Base-by-base conservation (phyloP, 2,329 filamentous ascomycete genomes). In the Colletotrichum camelliae region DNA sequence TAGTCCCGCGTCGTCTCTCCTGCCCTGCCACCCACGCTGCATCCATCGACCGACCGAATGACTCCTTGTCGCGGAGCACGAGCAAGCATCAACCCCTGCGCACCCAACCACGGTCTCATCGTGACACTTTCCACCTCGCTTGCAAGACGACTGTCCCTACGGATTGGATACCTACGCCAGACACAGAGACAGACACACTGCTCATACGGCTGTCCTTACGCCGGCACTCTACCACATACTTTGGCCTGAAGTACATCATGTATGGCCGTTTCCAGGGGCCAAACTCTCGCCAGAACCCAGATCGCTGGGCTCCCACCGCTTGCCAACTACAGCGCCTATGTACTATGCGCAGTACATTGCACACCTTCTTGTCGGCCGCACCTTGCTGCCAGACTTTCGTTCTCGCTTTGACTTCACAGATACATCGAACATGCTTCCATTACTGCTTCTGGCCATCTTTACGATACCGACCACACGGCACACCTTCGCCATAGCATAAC, bases 381-480 rank as follows among this genome's bases (percentile, higher is more conserved):
- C 57, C 39, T 62, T 37, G 27, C 18, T 16, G 37, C 55, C 37
- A 29, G 29, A 27, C 62, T 61, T 64, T 69, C 48, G 64, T 75
- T 65, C 43, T 75, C 58, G 72, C 72, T 72, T 66, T 71, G 72
- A 71, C 72, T n/a, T 27, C 70, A 21, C 68, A 43, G 62, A 62
- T 64, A 64, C 64, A 27, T 69, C 35, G 64, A 65, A 65, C 64
- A 75, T 68, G 73, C 70, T 73, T 60, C 73, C 62, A 73, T 74
- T 58, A 35, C 70, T 43, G 24, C 58, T 65, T 73, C 43, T 65
- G 70, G 70, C 21, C 64, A 72, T 48, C 27, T 37, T 74, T 60
- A 65, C 58, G 70, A 74, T 74, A 67, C 70, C 70, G 58, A 65
- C 57, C 18, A 73, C 64, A 75, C 37, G 64, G 64, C 29, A 65